Evolutionary conservation across 2,329 filamentous ascomycete genomes (phyloP), one percentile per base, ranked within the genome.

Genomic region (Gliomastix tumulicola): DNA sequence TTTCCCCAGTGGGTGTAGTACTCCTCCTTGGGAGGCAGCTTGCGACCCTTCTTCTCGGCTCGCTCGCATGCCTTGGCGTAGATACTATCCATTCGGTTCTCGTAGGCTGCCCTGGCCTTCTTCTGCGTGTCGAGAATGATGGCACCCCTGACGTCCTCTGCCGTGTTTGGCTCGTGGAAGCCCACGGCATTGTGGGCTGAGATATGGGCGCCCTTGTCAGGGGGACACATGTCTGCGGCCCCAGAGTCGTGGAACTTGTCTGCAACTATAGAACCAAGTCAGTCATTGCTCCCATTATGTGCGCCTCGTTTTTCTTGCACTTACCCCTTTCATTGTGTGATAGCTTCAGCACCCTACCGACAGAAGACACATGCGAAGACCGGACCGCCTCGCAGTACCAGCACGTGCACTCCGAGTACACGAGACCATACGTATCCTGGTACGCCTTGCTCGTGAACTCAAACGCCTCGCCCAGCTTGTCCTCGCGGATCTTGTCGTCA

Each of bases 401-500:
- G 56, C 85, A 89, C 0, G 78, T 84, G 49, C 85, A 90, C 55
- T 84, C 81, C 2, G 74, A 81, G 54, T 89, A 94, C 5, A 85
- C 71, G 35, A 81, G 72, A 13, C 65, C 60, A 45, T 74, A 88
- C 12, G 63, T 56, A 20, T 76, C 74, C 46, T 85, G 75, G 53
- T 90, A 94, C 2, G 57, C 62, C 46, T 79, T 81, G 49, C 71
- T 76, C 0, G 87, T 94, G 74, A 76, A 85, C 51, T 80, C 76
- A 49, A 92, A 92, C 6, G 70, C 66, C 2, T 66, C 63, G 31
- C 74, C 74, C 7, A 94, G 69, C 34, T 68, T 70, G 12, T 62
- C 63, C 49, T 88, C 82, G 34, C 81, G 77, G 17, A 94, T 78
- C 59, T 90, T 90, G 65, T 94, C 88, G 55, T 92, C 82, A 50